Conservation (phyloP, 2,329 filamentous ascomycete species). For the Cladophialophora chaetospira region DNA sequence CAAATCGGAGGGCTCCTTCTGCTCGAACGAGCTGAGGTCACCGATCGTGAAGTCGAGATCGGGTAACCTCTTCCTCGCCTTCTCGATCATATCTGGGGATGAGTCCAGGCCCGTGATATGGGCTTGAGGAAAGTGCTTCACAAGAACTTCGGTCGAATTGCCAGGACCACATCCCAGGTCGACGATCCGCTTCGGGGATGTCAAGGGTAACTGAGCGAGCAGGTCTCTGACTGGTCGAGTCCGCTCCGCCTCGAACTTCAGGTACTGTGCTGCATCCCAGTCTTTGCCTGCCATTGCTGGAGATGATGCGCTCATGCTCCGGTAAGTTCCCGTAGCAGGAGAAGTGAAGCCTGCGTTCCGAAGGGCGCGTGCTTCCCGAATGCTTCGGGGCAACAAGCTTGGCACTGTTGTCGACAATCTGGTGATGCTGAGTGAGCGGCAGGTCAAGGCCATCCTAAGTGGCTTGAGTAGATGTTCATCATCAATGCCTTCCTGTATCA, state of each 20-base stretch:
- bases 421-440: too few species aligned
- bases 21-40: slow-evolving; percentile 49
- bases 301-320: neutral
- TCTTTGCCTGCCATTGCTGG: slow-evolving; percentile 36
- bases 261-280: slow-evolving; percentile 61
- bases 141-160: slow-evolving; percentile 58
- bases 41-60: slow-evolving; percentile 49
- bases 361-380: too few species aligned
- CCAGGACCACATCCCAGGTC: slow-evolving; percentile 64
- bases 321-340: too few species aligned
- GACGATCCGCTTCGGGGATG: slow-evolving; percentile 49
- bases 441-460: too few species aligned
- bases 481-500: too few species aligned
- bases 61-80: slow-evolving; percentile 48
- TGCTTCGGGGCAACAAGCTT: too few species aligned
- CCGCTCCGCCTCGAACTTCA: slow-evolving; percentile 57
- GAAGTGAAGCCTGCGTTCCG: too few species aligned
- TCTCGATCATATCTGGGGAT: slow-evolving; percentile 57
- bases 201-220: slow-evolving; percentile 49
- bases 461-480: too few species aligned
- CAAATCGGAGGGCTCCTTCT: slow-evolving; percentile 42
- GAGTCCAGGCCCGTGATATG: slow-evolving; percentile 56
- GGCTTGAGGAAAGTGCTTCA: slow-evolving; percentile 51
- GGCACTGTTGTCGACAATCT: too few species aligned
- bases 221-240: slow-evolving; percentile 58